These are phyloP conservation scores for Pythium oligandrum DNA, from an alignment of 352 stramenopile species.

Conservation along the genomic window DNA sequence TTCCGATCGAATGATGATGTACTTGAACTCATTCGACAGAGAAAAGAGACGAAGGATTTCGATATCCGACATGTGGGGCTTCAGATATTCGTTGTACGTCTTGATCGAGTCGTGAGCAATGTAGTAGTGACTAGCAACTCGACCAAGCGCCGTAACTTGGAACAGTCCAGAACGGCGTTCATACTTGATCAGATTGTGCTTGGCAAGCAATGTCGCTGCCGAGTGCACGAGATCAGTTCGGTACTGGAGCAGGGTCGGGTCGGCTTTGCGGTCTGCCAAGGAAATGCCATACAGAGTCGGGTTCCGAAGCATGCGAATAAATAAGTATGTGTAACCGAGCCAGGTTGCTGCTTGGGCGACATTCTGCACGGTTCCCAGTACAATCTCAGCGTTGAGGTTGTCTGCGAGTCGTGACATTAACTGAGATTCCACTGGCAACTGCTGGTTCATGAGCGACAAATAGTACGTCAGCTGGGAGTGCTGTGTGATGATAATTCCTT, in stretches of 20 bases:
- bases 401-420: conserved; percentile 95
- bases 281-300: conserved; percentile 95
- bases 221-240: conserved; percentile 96
- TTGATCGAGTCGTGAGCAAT: conserved; percentile 98
- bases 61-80: conserved; percentile 99
- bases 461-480: conserved; percentile 99
- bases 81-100: conserved; percentile 98
- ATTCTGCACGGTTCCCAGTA: conserved; percentile 95
- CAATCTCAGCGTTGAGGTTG: conserved; percentile 99
- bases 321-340: conserved; percentile 99
- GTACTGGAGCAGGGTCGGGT: conserved; percentile 94
- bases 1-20: conserved; percentile 97
- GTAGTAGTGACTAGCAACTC: conserved; percentile 99
- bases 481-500: conserved; percentile 99
- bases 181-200: conserved; percentile 98
- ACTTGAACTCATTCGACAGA: conserved; percentile 98
- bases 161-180: conserved; percentile 94
- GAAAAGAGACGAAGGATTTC: conserved; percentile 99
- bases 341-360: conserved; percentile 95
- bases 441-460: conserved; percentile 98
- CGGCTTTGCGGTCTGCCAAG: conserved; percentile 79
- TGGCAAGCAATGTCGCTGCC: conserved; percentile 94
- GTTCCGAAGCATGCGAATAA: conserved; percentile 98
- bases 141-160: conserved; percentile 95
- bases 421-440: conserved; percentile 99